A percentile compares a stretch with the other conserved stretches of the same genome.
phyloP scores from a whole-genome alignment of 2,329 filamentous ascomycete genomes.

The Trichoderma polysporum region DNA sequence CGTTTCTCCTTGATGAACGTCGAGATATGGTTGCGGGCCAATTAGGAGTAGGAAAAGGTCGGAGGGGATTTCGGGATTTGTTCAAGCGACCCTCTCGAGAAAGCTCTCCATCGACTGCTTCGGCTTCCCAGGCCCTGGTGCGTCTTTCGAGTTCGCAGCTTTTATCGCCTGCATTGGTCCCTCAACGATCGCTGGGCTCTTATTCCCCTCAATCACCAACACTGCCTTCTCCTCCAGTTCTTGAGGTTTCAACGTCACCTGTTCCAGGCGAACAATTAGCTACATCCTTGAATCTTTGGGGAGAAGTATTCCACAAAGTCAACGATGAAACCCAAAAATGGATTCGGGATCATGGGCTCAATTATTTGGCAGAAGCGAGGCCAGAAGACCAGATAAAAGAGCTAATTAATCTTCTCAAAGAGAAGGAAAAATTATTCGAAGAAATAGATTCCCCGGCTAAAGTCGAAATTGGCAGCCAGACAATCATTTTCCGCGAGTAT shows the following conservation, averaged over 20 bases:
- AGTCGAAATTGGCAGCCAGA: not conserved
- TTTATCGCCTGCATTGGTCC: not conserved
- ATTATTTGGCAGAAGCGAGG: not conserved
- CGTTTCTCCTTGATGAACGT: not conserved
- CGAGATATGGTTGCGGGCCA: not conserved
- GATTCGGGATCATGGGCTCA: not conserved
- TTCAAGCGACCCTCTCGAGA: not conserved
- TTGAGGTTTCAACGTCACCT: not conserved
- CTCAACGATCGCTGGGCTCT: not conserved
- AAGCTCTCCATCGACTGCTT: not conserved
- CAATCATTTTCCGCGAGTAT: not conserved
- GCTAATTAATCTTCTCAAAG: not conserved
- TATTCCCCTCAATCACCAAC: not conserved
- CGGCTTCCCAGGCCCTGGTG: no score
- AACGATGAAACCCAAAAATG: not conserved
- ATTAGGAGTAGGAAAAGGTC: not conserved
- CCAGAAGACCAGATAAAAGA: not conserved
- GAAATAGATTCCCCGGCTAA: not conserved
- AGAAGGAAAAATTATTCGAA: not conserved
- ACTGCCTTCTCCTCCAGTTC: not conserved
- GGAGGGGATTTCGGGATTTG: not conserved
- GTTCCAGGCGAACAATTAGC: not conserved
- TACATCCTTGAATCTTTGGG: not conserved
- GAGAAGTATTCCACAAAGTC: not conserved
- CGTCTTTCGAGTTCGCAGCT: not conserved